These are phyloP conservation scores for Geranomyces variabilis DNA, from an alignment of 192 early-diverging fungal genomes.

Conservation along the genomic window DNA sequence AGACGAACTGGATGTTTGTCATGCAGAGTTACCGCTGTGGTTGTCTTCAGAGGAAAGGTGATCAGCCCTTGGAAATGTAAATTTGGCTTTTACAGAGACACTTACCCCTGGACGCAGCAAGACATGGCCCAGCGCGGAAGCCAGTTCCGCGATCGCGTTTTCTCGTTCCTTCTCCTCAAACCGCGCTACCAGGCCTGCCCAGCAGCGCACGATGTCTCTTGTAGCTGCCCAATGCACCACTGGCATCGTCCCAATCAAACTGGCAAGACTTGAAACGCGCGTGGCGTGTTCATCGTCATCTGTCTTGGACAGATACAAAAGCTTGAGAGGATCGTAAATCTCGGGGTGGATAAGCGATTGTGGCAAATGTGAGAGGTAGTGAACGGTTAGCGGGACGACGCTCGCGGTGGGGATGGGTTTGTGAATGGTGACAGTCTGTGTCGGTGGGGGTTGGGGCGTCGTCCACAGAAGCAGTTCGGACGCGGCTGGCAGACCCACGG, in stretches of 20 bases:
- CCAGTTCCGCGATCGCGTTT: conserved; percentile 32
- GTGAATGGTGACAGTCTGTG: not conserved
- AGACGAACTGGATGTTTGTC: conserved; percentile 55
- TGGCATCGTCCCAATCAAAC: conserved; percentile 1
- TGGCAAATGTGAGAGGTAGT: conserved; percentile 44
- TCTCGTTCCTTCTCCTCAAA: conserved; percentile 21
- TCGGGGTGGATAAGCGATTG: conserved; percentile 39
- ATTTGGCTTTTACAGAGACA: not conserved
- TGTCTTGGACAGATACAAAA: conserved; percentile 50
- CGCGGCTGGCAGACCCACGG: not conserved
- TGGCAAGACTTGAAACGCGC: not conserved
- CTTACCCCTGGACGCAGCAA: conserved; percentile 47
- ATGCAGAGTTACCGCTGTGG: conserved; percentile 43
- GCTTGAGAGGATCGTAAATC: conserved; percentile 52
- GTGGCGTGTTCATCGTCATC: conserved; percentile 20
- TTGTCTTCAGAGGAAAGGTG: not conserved
- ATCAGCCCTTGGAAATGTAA: not conserved
- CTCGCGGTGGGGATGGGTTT: not conserved
- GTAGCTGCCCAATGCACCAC: not conserved
- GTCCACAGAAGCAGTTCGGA: conserved; percentile 10
- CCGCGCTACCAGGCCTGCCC: not conserved
- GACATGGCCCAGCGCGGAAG: conserved; percentile 34
- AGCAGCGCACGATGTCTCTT: conserved; percentile 18
- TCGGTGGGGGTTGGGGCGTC: not conserved
- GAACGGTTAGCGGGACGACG: conserved; percentile 27